Conservation (phyloP, 495 filamentous ascomycete species). For the Hypomontagnella monticulosa region DNA sequence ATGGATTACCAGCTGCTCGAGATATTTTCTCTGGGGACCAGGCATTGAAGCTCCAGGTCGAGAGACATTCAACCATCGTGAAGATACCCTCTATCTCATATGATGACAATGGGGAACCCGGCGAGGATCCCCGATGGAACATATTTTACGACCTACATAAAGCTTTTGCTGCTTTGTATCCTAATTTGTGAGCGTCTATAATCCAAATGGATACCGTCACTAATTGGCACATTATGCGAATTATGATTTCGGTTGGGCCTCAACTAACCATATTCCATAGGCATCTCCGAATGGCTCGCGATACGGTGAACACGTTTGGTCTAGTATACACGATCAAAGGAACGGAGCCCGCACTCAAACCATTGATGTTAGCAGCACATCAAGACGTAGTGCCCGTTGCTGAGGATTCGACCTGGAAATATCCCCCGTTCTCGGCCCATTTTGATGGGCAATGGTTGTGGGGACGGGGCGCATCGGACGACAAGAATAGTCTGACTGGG, state of each 20-base stretch:
- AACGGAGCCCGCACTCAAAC: slow-evolving; percentile 61
- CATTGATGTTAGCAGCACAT: slow-evolving; percentile 69
- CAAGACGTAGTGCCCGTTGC: slow-evolving; percentile 74
- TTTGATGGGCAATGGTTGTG: slow-evolving; percentile 72
- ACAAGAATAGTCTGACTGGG: slow-evolving; percentile 73
- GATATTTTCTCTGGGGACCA: slow-evolving; percentile 46
- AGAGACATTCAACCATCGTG: slow-evolving; percentile 48
- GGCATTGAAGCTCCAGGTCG: slow-evolving; percentile 47
- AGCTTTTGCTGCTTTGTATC: slow-evolving; percentile 46
- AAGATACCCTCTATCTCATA: slow-evolving; percentile 48
- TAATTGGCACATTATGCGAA: background rate
- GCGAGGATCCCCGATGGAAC: slow-evolving; percentile 49
- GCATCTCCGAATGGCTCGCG: slow-evolving; percentile 51
- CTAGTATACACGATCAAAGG: slow-evolving; percentile 70
- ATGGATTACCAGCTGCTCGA: slow-evolving; percentile 45
- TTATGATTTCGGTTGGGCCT: background rate
- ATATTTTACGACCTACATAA: slow-evolving; percentile 49
- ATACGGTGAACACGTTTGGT: slow-evolving; percentile 68
- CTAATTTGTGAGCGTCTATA: slow-evolving; percentile 42
- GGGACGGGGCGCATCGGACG: slow-evolving; percentile 70
- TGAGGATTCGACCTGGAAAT: slow-evolving; percentile 66
- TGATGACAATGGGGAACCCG: slow-evolving; percentile 49
- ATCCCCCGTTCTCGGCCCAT: slow-evolving; percentile 68
- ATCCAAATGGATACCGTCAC: too few species aligned
- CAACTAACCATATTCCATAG: slow-evolving; percentile 30